Base-by-base conservation (phyloP, 75 land plant genomes). In the Adiantum capillusveneris region DNA sequence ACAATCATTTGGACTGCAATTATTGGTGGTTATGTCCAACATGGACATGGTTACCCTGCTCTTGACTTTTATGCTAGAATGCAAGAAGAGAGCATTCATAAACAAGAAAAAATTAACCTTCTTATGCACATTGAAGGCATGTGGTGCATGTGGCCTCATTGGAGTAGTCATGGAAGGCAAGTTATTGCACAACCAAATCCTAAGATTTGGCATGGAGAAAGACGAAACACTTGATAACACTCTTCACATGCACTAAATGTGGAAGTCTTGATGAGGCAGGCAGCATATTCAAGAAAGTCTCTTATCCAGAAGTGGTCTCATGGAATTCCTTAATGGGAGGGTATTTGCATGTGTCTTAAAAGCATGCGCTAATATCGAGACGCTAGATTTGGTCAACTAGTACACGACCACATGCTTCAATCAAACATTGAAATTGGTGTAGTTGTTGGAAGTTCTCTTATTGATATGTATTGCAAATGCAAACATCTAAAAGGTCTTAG, bases 261-360 rank as follows among this genome's bases (percentile, higher is more conserved):
- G 30, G 34, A 11, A 36, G 19, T 11, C 11, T 69, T 16, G 56
- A 43, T 13, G 25, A 26, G 26, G 83, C 87, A 1, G 69, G 56
- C 31, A 65, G 53, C 7, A 56, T 78, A 53, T 77, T 84, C 56
- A 72, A 74, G 34, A 69, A 66, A 60, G 70, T 53, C 26, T 39
- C 52, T 11, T 16, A 26, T 0, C 43, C 53, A 1, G 43, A 62
- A 16, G 58, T 76, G 11, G 75, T 70, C 25, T 76, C 76, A 52
- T 77, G 65, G 65, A 80, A 77, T 58, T 74, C 84, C 30, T 39
- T 80, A 65, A 72, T 84, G 28, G 41, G 75, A 24, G 80, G 76
- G 43, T 69, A 1, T 34, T 27, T 53, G 1, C 55, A 12, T 25
- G 28, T 12, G 25, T 22, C 2, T 53, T 53, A 14, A 53, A 53